phyloP scores from a whole-genome alignment of 345 rosid genomes.

The Aethionema arabicum region DNA sequence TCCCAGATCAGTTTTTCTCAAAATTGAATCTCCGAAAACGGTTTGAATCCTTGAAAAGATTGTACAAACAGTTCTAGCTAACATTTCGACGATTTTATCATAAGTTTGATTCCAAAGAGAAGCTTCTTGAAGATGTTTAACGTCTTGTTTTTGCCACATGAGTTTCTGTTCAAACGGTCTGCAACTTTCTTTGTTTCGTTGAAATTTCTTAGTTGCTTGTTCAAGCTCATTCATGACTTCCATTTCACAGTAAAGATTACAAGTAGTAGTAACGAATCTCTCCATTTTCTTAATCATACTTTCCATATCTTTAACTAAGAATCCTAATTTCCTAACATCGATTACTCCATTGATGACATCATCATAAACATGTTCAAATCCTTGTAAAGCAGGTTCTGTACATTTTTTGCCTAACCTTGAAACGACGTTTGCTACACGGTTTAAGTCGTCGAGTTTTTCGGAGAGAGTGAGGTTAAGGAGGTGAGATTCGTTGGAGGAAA shows the following conservation, averaged over 20 bases:
- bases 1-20: slow-evolving; percentile 37
- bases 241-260: slow-evolving; percentile 76
- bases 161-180: slow-evolving; percentile 91
- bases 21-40: slow-evolving; percentile 61
- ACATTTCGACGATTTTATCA: slow-evolving; percentile 87
- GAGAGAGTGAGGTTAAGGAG: slow-evolving; percentile 75
- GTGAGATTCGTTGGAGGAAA: slow-evolving; percentile 61
- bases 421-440: slow-evolving; percentile 70
- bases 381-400: slow-evolving; percentile 81
- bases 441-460: slow-evolving; percentile 83
- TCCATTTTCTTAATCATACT: slow-evolving; percentile 89
- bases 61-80: slow-evolving; percentile 87
- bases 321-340: slow-evolving; percentile 76
- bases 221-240: slow-evolving; percentile 90
- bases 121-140: slow-evolving; percentile 79
- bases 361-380: slow-evolving; percentile 91
- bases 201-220: slow-evolving; percentile 78
- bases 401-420: slow-evolving; percentile 93
- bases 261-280: slow-evolving; percentile 69
- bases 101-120: slow-evolving; percentile 86
- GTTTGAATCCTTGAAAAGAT: slow-evolving; percentile 67
- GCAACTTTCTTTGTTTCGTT: slow-evolving; percentile 63
- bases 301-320: slow-evolving; percentile 92
- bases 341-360: slow-evolving; percentile 74
- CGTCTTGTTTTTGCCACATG: slow-evolving; percentile 95